These are phyloP conservation scores for Tubosaeta sp. DNA, from an alignment of 768 basidiomycete genomes.

Conservation along the genomic window DNA sequence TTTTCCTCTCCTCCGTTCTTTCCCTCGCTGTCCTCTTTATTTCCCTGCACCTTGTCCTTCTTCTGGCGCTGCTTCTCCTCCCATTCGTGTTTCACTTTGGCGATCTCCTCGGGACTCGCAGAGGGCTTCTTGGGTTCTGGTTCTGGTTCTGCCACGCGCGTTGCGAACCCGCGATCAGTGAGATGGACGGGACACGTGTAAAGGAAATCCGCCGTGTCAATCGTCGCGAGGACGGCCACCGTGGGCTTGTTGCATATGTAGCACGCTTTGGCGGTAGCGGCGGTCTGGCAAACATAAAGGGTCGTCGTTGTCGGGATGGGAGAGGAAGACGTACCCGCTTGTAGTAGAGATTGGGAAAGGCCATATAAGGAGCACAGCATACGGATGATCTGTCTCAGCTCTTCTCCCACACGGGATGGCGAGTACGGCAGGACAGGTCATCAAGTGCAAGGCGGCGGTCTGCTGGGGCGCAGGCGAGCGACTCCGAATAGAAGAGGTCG, in stretches of 20 bases:
- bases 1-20: slow-evolving; percentile 28
- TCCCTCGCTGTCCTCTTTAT: slow-evolving; percentile 22
- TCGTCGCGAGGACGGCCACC: slow-evolving; percentile 77
- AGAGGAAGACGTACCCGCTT: slow-evolving; percentile 60
- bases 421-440: slow-evolving; percentile 64
- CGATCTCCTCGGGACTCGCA: slow-evolving; percentile 65
- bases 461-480: slow-evolving; percentile 92
- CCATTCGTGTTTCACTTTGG: slow-evolving; percentile 75
- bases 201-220: slow-evolving; percentile 79
- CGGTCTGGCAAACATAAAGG: slow-evolving; percentile 45
- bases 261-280: slow-evolving; percentile 74
- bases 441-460: slow-evolving; percentile 90
- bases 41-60: slow-evolving; percentile 41
- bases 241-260: slow-evolving; percentile 79
- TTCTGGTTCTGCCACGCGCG: slow-evolving; percentile 41
- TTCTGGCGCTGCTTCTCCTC: slow-evolving; percentile 67
- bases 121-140: slow-evolving; percentile 35
- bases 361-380: slow-evolving; percentile 39
- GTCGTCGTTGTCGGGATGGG: slow-evolving; percentile 1
- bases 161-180: slow-evolving; percentile 72
- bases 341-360: slow-evolving; percentile 83
- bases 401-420: slow-evolving; percentile 49
- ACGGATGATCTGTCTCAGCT: background rate
- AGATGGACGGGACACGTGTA: slow-evolving; percentile 85
- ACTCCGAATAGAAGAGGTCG: slow-evolving; percentile 85